Conservation (phyloP, 768 basidiomycete species). For the Ephemerocybe angulata region DNA sequence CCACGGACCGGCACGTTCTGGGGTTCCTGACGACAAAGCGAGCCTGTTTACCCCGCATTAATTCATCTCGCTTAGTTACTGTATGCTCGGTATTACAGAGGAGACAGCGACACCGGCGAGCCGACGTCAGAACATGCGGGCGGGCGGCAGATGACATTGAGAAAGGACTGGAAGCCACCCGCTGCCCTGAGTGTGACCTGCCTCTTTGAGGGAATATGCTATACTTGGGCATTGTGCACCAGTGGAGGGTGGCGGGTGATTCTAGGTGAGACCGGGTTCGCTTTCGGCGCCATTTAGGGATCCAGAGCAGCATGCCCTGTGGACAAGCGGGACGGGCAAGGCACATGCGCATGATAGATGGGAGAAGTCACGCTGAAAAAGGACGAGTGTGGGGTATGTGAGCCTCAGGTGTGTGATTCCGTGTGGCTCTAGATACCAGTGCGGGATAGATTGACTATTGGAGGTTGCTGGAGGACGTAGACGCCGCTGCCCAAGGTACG, state of each 20-base stretch:
- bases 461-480: not conserved
- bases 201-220: constrained; percentile 5
- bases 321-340: too few species aligned
- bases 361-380: not conserved
- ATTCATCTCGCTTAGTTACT: not conserved
- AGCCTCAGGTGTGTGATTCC: too few species aligned
- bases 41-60: not conserved
- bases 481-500: not conserved
- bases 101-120: not conserved
- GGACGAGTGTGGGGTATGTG: not conserved
- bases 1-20: too few species aligned
- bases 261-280: not conserved
- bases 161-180: not conserved
- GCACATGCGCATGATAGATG: not conserved
- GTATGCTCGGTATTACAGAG: not conserved
- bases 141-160: not conserved
- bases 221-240: constrained; percentile 1
- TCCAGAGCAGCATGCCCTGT: too few species aligned
- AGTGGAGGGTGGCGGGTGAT: not conserved
- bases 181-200: not conserved
- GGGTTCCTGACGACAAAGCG: not conserved
- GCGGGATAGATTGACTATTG: constrained; percentile 2
- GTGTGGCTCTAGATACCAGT: not conserved
- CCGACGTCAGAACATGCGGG: too few species aligned
- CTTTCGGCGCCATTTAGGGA: too few species aligned